Conservation (phyloP, 2,329 filamentous ascomycete species). For the Scedosporium minutisporum region DNA sequence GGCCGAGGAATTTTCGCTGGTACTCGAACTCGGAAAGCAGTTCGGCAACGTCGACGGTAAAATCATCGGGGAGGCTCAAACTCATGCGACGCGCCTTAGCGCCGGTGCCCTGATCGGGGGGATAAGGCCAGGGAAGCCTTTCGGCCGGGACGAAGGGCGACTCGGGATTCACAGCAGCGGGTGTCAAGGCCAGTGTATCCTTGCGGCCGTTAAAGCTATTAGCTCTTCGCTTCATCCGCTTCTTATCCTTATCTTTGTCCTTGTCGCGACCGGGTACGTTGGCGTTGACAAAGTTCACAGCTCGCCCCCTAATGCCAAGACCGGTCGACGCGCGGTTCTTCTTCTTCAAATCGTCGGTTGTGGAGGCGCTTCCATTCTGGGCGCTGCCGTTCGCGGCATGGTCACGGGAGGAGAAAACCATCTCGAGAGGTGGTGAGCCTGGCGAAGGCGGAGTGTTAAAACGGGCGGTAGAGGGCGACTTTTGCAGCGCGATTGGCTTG, state of each 20-base stretch:
- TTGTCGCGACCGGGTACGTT: slow-evolving; percentile 10
- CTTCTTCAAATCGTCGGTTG: slow-evolving; percentile 34
- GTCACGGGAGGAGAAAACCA: slow-evolving; percentile 21
- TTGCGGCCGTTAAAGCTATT: slow-evolving; percentile 38
- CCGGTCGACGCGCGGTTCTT: slow-evolving; percentile 44
- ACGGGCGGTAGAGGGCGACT: slow-evolving; percentile 34
- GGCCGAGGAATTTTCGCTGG: slow-evolving; percentile 59
- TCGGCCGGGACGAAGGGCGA: slow-evolving; percentile 23
- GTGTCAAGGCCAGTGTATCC: neutral
- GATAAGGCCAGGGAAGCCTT: slow-evolving; percentile 46
- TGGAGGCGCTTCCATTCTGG: slow-evolving; percentile 24
- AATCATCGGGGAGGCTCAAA: slow-evolving; percentile 62
- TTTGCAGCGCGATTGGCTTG: slow-evolving; percentile 32
- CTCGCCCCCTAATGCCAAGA: slow-evolving; percentile 35
- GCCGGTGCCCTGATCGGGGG: slow-evolving; percentile 61
- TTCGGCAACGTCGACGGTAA: slow-evolving; percentile 60
- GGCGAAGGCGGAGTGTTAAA: slow-evolving; percentile 43
- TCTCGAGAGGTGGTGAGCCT: slow-evolving; percentile 30
- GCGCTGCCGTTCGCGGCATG: slow-evolving; percentile 12
- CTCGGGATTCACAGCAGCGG: neutral
- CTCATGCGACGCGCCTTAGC: slow-evolving; percentile 73
- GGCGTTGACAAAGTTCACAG: slow-evolving; percentile 35
- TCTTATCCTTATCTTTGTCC: slow-evolving; percentile 11
- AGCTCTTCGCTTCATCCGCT: slow-evolving; percentile 24
- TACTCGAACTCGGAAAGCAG: slow-evolving; percentile 62